These are phyloP conservation scores for Umbelopsis vinacea DNA, from an alignment of 192 early-diverging fungal genomes.

Conservation along the genomic window DNA sequence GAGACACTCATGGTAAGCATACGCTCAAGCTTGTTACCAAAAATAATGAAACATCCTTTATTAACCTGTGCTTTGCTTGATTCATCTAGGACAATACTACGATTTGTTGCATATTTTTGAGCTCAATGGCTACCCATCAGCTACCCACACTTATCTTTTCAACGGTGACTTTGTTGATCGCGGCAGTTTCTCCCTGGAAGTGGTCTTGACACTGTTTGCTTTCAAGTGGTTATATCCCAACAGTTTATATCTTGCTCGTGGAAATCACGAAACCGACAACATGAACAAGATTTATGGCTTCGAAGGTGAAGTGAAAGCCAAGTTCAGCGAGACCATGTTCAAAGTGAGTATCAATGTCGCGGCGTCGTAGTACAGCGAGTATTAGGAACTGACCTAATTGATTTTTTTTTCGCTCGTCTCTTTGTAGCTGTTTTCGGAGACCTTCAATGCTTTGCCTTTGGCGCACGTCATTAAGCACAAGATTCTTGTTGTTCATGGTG, in stretches of 20 bases:
- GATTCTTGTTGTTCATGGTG: conserved; percentile 97
- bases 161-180: conserved; percentile 99
- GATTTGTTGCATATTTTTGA: conserved; percentile 97
- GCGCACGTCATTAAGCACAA: conserved; percentile 90
- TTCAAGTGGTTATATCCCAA: conserved; percentile 92
- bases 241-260: conserved; percentile 83
- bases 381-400: background rate
- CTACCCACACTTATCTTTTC: conserved; percentile 86
- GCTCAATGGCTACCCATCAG: conserved; percentile 87
- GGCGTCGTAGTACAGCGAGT: too few relatives aligned
- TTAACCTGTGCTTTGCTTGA: background rate
- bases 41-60: background rate
- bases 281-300: conserved; percentile 99
- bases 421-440: conserved; percentile 79
- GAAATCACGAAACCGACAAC: conserved; percentile 97
- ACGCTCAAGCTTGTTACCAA: too few relatives aligned
- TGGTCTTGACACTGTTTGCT: conserved; percentile 88
- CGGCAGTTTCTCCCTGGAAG: conserved; percentile 97
- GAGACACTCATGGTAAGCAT: conserved; percentile 87
- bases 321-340: conserved; percentile 92
- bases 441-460: conserved; percentile 93
- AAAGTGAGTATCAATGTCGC: conserved; percentile 42
- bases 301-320: conserved; percentile 96
- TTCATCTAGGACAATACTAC: conserved; percentile 83
- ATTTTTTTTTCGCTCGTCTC: background rate